A percentile compares a stretch with the other conserved stretches of the same genome.
These are phyloP conservation scores for Syzygium jambos DNA, from an alignment of 345 rosid genomes.

Conservation along the genomic window DNA sequence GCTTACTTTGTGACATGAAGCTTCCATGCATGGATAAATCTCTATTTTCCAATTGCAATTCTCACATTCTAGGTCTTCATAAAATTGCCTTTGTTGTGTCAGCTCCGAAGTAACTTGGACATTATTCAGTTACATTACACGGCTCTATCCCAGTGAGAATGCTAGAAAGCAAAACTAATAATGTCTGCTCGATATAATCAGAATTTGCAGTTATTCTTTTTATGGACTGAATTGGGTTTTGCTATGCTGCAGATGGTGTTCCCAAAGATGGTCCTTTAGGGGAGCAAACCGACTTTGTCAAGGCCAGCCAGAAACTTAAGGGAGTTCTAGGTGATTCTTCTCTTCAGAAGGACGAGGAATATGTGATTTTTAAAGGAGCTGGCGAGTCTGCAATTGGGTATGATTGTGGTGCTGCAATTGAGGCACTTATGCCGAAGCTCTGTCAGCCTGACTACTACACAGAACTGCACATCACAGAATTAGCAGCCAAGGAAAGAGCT, in stretches of 20 bases:
- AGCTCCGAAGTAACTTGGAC: too few relatives aligned
- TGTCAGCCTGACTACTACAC: conserved; percentile 68
- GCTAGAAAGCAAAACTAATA: neutral
- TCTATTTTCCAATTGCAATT: neutral
- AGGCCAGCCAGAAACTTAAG: conserved; percentile 35
- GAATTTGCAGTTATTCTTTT: neutral
- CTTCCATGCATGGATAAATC: neutral
- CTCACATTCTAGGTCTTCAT: neutral
- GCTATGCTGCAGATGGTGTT: conserved; percentile 19
- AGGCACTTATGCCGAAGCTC: conserved; percentile 88
- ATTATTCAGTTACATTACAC: neutral
- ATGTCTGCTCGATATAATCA: neutral
- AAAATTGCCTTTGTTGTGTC: neutral
- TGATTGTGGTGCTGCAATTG: conserved; percentile 69
- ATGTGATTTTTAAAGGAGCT: conserved; percentile 43
- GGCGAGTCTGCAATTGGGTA: conserved; percentile 64
- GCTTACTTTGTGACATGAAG: neutral
- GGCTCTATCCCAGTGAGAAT: neutral
- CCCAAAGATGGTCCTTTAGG: conserved; percentile 21
- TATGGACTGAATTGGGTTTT: neutral
- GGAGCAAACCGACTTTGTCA: conserved; percentile 24
- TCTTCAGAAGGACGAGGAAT: conserved; percentile 32
- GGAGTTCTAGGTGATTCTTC: conserved; percentile 33
- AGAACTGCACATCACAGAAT: conserved; percentile 76
- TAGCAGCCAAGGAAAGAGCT: conserved; percentile 81